Evolutionary conservation across 208 protist genomes (phyloP).

Genomic region (Leishmania mexicana): DNA sequence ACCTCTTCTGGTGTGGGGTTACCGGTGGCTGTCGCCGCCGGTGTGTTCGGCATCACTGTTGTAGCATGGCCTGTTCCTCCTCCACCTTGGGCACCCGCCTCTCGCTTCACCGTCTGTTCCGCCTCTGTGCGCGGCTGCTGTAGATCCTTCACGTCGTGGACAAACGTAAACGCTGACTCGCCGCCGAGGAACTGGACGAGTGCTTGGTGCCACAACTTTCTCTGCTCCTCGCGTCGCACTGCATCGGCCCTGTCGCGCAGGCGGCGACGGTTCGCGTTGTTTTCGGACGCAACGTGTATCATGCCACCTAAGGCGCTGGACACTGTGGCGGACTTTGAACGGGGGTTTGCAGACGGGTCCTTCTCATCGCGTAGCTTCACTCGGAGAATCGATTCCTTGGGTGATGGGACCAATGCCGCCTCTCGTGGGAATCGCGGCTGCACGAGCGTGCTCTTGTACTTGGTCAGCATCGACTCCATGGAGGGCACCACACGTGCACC

Average conservation of each 20-base stretch:
- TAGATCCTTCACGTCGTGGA: slow-evolving; percentile 28
- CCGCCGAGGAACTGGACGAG: slow-evolving; percentile 23
- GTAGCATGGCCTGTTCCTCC: neutral
- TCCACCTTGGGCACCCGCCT: no score
- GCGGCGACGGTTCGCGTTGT: slow-evolving; percentile 13
- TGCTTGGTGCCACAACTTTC: slow-evolving; percentile 19
- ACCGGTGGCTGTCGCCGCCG: neutral
- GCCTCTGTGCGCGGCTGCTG: slow-evolving; percentile 18
- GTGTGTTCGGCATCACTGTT: neutral
- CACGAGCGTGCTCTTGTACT: slow-evolving; percentile 23
- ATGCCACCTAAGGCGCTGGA: neutral
- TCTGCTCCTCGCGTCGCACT: slow-evolving; percentile 10
- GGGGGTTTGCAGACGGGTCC: neutral
- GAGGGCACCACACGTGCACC: neutral
- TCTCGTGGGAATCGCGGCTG: slow-evolving; percentile 10
- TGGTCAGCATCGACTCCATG: slow-evolving; percentile 23
- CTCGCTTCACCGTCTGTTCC: neutral
- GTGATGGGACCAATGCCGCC: slow-evolving; percentile 6
- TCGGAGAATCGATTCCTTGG: slow-evolving; percentile 1
- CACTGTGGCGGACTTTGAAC: neutral
- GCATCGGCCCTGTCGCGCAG: slow-evolving; percentile 24
- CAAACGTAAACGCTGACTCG: slow-evolving; percentile 23
- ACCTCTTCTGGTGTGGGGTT: neutral
- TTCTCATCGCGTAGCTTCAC: neutral
- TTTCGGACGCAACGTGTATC: neutral